These are phyloP conservation scores for Corchorus olitorius DNA, from an alignment of 345 rosid species.

Conservation along the genomic window DNA sequence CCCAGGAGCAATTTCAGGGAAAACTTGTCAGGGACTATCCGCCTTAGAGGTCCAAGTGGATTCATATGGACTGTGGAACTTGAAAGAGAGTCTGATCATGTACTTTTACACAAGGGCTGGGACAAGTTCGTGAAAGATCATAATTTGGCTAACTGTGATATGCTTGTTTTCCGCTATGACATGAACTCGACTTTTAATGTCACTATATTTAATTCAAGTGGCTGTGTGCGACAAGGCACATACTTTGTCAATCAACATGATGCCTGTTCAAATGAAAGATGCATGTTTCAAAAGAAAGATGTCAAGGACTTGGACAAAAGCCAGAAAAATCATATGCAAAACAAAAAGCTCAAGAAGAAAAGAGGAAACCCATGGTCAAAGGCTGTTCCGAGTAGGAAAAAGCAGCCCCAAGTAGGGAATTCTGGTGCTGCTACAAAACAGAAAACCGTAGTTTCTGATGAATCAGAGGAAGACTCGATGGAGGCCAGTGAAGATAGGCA, in stretches of 20 bases:
- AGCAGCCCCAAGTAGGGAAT: not conserved
- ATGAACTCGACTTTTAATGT: slow-evolving; percentile 13
- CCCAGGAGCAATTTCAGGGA: slow-evolving; percentile 1
- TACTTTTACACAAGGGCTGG: not conserved
- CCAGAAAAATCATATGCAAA: not conserved
- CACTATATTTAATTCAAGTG: not conserved
- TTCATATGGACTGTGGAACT: slow-evolving; percentile 1
- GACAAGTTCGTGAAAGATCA: not conserved
- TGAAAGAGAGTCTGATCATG: not conserved
- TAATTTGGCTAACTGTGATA: not conserved
- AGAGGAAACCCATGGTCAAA: not conserved
- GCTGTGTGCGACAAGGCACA: slow-evolving; percentile 10
- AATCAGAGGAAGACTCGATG: not conserved
- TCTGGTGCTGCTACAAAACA: not conserved
- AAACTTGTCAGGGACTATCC: not conserved
- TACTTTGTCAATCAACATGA: slow-evolving; percentile 8
- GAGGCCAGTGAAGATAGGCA: not conserved
- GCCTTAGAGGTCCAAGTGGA: slow-evolving; percentile 19
- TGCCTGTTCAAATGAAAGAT: not conserved
- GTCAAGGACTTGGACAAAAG: not conserved
- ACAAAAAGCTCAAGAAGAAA: not conserved
- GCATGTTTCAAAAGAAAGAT: not conserved
- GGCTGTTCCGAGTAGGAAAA: not conserved
- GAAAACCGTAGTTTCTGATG: not conserved
- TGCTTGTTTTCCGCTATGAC: slow-evolving; percentile 8